Percentiles rank a stretch among this genome's conserved stretches.
phyloP scores from a whole-genome alignment of 2,329 filamentous ascomycete species.

The Penicillium olsonii region DNA sequence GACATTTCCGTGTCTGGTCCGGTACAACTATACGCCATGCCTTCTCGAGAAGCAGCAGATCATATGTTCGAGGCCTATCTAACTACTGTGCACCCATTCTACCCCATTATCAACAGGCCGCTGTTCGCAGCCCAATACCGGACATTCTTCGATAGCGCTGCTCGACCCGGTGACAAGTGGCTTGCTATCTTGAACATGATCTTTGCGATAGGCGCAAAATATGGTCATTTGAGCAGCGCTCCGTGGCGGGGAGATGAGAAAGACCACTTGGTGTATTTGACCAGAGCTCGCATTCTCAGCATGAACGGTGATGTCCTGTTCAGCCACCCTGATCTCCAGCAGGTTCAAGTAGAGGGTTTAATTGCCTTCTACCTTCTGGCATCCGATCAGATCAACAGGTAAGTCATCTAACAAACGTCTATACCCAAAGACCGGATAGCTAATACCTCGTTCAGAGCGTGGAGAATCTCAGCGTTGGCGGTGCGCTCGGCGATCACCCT shows the following conservation, averaged over 20 bases:
- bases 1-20: slow-evolving; percentile 43
- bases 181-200: slow-evolving; percentile 50
- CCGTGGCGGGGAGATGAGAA: slow-evolving; percentile 44
- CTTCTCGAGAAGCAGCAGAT: slow-evolving; percentile 42
- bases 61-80: slow-evolving; percentile 46
- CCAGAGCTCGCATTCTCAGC: slow-evolving; percentile 45
- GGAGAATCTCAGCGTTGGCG: slow-evolving; percentile 45
- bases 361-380: slow-evolving; percentile 47
- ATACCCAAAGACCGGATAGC: background rate
- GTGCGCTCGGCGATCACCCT: slow-evolving; percentile 46
- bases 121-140: slow-evolving; percentile 45
- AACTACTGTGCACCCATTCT: slow-evolving; percentile 45
- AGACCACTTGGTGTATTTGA: slow-evolving; percentile 48
- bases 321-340: slow-evolving; percentile 47
- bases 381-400: slow-evolving; percentile 48
- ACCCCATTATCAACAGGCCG: slow-evolving; percentile 46
- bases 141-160: slow-evolving; percentile 38
- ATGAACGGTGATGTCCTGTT: slow-evolving; percentile 46
- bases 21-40: slow-evolving; percentile 45
- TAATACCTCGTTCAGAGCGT: slow-evolving; percentile 35
- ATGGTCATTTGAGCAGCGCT: slow-evolving; percentile 45
- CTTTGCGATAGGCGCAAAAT: slow-evolving; percentile 47
- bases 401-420: slow-evolving; percentile 10
- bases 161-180: slow-evolving; percentile 42
- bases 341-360: slow-evolving; percentile 47